Conservation (phyloP, 345 rosid genomes). For the Lepidium sativum region DNA sequence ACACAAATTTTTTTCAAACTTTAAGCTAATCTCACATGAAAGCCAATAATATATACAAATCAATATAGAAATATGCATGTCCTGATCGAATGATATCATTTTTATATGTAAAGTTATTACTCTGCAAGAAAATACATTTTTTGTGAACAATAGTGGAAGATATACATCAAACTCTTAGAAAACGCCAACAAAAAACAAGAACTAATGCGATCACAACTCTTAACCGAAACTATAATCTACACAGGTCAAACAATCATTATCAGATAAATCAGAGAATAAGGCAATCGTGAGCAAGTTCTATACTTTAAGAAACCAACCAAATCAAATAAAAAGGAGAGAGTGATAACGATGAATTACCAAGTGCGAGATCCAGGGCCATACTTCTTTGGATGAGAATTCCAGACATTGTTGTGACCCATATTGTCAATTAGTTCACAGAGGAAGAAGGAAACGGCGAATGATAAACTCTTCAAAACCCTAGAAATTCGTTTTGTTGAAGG, state of each 20-base stretch:
- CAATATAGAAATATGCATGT: background rate
- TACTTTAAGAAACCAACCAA: background rate
- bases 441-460: background rate
- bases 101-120: background rate
- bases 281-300: background rate
- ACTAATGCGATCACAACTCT: background rate
- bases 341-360: slow-evolving; percentile 20
- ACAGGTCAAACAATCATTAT: background rate
- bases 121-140: no score
- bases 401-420: slow-evolving; percentile 49
- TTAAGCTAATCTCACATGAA: background rate
- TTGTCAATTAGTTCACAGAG: background rate
- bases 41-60: background rate
- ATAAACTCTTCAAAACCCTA: slow-evolving; percentile 12
- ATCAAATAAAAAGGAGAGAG: background rate
- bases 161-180: background rate
- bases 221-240: no score
- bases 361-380: slow-evolving; percentile 53
- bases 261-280: background rate
- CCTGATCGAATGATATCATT: background rate
- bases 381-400: slow-evolving; percentile 50
- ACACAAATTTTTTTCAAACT: no score
- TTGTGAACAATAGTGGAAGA: no score
- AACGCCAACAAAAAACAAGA: no score
- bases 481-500: background rate